A percentile compares a stretch with the other conserved stretches of the same genome.
Evolutionary conservation across 495 filamentous ascomycete species (phyloP).

Genomic region (Aspergillus panamensis): DNA sequence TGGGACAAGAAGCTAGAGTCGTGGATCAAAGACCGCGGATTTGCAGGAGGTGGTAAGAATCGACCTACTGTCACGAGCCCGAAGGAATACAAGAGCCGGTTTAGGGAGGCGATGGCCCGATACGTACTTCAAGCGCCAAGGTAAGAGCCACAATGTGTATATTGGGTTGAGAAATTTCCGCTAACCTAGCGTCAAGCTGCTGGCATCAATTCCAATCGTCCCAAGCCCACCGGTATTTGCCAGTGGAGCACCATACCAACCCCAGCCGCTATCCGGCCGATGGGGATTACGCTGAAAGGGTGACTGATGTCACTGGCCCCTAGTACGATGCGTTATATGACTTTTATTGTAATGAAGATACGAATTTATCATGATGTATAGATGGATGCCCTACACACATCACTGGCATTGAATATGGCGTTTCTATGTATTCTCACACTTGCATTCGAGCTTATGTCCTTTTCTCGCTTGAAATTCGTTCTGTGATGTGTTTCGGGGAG

Average conservation of each 20-base stretch:
- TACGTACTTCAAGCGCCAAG: conserved; percentile 76
- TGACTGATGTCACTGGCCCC: background rate
- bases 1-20: conserved; percentile 99
- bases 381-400: background rate
- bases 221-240: conserved; percentile 42
- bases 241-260: conserved; percentile 31
- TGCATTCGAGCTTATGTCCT: background rate
- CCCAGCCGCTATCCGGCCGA: conserved; percentile 22
- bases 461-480: background rate
- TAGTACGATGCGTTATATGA: background rate
- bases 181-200: conserved; percentile 43
- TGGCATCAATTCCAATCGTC: conserved; percentile 69
- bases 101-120: conserved; percentile 93
- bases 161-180: background rate
- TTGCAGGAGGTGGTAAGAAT: conserved; percentile 80
- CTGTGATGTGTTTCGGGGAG: too few relatives aligned
- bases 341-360: conserved; percentile 4
- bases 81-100: conserved; percentile 94
- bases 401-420: background rate
- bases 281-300: conserved; percentile 27
- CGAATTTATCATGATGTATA: conserved; percentile 12
- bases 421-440: too few relatives aligned
- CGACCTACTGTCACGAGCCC: conserved; percentile 94
- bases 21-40: conserved; percentile 96
- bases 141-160: conserved; percentile 27